A percentile compares a stretch with the other conserved stretches of the same genome.
These are phyloP conservation scores for Alternaria solani DNA, from an alignment of 2,329 filamentous ascomycete species.

Conservation along the genomic window DNA sequence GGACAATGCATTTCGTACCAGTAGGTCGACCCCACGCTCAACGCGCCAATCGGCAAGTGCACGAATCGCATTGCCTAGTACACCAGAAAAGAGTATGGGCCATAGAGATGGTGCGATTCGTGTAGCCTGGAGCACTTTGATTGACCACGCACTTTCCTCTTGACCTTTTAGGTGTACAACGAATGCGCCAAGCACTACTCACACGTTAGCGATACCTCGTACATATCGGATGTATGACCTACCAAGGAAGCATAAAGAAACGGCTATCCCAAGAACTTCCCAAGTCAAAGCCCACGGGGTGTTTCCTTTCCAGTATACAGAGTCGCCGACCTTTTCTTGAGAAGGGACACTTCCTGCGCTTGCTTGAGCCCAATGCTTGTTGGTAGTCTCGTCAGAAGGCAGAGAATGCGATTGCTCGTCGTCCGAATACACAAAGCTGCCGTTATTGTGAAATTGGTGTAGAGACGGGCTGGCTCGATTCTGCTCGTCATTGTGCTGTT, in stretches of 20 bases:
- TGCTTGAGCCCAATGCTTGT: not conserved
- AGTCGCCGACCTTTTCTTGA: not conserved
- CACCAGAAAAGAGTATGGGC: constrained; percentile 18
- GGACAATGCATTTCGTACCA: not conserved
- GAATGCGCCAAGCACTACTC: not conserved
- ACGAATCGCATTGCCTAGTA: constrained; percentile 15
- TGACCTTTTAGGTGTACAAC: not conserved
- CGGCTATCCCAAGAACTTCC: not conserved
- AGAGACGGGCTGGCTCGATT: not conserved
- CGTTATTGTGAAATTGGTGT: not conserved
- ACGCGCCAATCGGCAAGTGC: constrained; percentile 17
- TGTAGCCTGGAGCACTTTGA: constrained; percentile 11
- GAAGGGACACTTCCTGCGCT: not conserved
- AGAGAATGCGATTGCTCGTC: not conserved
- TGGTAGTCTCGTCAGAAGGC: not conserved
- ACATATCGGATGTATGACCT: not conserved
- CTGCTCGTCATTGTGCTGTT: not conserved
- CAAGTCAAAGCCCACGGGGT: not conserved
- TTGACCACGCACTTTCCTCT: not conserved
- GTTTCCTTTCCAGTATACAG: not conserved
- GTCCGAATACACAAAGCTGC: not conserved
- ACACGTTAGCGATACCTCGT: not conserved
- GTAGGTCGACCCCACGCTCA: constrained; percentile 11
- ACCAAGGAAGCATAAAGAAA: not conserved
- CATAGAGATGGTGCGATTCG: constrained; percentile 15